Conservation (phyloP, 2,329 filamentous ascomycete species). For the Xylogone sp. region DNA sequence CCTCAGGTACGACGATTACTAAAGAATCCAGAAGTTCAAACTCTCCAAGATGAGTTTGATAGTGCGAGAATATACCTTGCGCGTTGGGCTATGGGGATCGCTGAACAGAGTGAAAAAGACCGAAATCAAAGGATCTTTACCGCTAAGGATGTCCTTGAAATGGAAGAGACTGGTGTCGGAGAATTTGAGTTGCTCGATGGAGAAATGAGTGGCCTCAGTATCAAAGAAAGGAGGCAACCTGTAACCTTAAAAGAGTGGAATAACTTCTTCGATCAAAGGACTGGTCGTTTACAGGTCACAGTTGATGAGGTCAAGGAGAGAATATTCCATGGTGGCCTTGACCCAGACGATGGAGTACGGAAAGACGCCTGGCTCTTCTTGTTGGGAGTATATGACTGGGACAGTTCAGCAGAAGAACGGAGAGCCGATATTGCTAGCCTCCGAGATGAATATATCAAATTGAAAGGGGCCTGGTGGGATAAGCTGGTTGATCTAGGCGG, state of each 20-base stretch:
- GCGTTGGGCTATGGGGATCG: constrained; percentile 97
- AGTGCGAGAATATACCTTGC: constrained; percentile 92
- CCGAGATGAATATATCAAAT: constrained; percentile 86
- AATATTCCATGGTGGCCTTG: constrained; percentile 92
- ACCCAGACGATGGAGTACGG: constrained; percentile 83
- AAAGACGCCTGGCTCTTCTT: constrained; percentile 98
- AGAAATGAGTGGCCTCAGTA: constrained; percentile 66
- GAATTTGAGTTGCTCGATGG: constrained; percentile 92
- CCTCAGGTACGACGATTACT: constrained; percentile 82
- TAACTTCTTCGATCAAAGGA: constrained; percentile 75
- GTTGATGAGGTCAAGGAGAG: constrained; percentile 93
- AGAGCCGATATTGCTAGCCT: constrained; percentile 79
- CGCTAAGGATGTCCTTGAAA: constrained; percentile 83
- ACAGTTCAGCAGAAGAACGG: constrained; percentile 82
- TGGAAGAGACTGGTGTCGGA: constrained; percentile 91
- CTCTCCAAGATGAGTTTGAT: constrained; percentile 93
- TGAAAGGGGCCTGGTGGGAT: constrained; percentile 98
- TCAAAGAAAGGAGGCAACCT: constrained; percentile 72
- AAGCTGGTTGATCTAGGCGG: constrained; percentile 78
- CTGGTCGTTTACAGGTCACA: constrained; percentile 74
- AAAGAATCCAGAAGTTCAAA: constrained; percentile 91
- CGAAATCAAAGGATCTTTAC: constrained; percentile 87
- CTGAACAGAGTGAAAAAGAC: constrained; percentile 91
- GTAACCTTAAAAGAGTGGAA: constrained; percentile 86
- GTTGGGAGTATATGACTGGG: constrained; percentile 89